A percentile compares a stretch with the other conserved stretches of the same genome.
Conservation (phyloP, 73 alveolate species). For the Blepharisma japonicum region DNA sequence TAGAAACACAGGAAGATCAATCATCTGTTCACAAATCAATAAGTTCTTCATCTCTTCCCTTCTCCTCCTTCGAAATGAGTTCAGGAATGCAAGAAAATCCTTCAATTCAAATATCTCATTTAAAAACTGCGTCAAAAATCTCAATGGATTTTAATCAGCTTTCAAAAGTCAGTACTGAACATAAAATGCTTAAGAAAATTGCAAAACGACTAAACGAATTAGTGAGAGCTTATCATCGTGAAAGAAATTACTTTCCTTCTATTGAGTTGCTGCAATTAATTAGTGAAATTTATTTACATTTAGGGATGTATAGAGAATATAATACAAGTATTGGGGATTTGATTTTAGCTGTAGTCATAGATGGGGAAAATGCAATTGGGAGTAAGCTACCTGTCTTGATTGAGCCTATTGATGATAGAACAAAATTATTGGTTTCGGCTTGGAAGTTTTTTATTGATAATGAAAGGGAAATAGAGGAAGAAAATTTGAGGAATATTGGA, state of each 20-base stretch:
- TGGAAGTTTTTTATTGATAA: not conserved
- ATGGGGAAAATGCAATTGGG: not conserved
- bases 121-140: slow-evolving; percentile 1
- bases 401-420: slow-evolving; percentile 21
- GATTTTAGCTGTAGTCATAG: not conserved
- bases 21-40: not conserved
- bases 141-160: slow-evolving; percentile 28
- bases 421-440: not conserved
- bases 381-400: not conserved
- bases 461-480: not conserved
- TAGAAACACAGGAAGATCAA: not conserved
- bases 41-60: no score
- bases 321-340: not conserved
- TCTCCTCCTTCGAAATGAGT: no score
- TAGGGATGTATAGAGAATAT: slow-evolving; percentile 2
- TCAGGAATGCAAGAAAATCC: no score
- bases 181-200: slow-evolving; percentile 4
- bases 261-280: not conserved
- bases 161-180: slow-evolving; percentile 15
- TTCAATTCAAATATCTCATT: not conserved
- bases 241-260: not conserved
- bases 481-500: not conserved
- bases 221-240: not conserved
- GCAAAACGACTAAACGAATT: slow-evolving; percentile 6
- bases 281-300: slow-evolving; percentile 2